Conservation (phyloP, 2,329 filamentous ascomycete species). For the Penicillium concentricum region DNA sequence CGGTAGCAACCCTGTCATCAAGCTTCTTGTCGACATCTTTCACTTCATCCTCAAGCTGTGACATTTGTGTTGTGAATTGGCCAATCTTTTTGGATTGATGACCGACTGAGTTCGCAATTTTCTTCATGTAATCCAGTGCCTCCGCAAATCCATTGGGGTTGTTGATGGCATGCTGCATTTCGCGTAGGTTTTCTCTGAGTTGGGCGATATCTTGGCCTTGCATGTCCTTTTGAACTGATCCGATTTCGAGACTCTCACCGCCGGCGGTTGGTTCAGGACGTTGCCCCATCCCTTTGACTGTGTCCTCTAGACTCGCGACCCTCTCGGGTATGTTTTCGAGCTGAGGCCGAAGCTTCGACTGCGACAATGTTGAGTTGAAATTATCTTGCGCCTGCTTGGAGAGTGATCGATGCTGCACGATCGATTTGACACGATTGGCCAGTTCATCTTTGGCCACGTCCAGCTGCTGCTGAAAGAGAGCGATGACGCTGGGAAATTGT, state of each 20-base stretch:
- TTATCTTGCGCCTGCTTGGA: not conserved
- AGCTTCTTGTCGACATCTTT: not conserved
- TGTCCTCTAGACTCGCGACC: constrained; percentile 18
- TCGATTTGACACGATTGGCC: not conserved
- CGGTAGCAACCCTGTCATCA: not conserved
- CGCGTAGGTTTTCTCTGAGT: not conserved
- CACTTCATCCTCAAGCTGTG: not conserved
- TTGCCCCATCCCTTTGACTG: constrained; percentile 6
- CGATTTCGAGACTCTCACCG: not conserved
- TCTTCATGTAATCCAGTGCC: not conserved
- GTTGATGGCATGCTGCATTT: not conserved
- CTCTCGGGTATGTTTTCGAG: constrained; percentile 7
- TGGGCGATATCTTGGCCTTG: not conserved
- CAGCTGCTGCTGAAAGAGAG: constrained; percentile 20
- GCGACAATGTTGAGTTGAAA: not conserved
- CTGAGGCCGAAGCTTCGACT: not conserved
- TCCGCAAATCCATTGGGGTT: not conserved
- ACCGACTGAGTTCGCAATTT: not conserved
- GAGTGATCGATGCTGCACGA: not conserved
- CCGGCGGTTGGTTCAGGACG: not conserved
- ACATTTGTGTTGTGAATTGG: not conserved
- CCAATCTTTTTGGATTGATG: not conserved
- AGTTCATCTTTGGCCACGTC: constrained; percentile 8
- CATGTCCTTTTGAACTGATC: not conserved
- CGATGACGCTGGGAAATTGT: constrained; percentile 26